Conservation (phyloP, 225 moss, liverwort and hornwort species). For the Climacium dendroides region DNA sequence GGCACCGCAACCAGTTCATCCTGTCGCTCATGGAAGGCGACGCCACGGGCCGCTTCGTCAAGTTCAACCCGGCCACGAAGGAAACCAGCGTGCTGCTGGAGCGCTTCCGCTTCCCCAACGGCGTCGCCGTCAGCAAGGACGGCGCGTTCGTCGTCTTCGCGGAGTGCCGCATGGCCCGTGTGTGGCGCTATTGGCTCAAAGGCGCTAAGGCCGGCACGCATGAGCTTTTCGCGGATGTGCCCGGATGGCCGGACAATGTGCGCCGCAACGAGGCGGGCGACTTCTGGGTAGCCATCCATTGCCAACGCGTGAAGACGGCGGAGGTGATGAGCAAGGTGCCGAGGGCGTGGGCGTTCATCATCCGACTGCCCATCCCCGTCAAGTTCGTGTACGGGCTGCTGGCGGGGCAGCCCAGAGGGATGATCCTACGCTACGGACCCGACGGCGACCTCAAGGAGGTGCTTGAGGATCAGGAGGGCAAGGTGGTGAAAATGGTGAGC, state of each 20-base stretch:
- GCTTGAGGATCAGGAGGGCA: conserved; percentile 59
- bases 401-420: conserved; percentile 41
- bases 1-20: conserved; percentile 63
- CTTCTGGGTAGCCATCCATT: conserved; percentile 84
- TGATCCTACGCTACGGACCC: conserved; percentile 25
- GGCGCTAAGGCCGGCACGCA: conserved; percentile 58
- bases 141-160: conserved; percentile 42
- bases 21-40: conserved; percentile 64
- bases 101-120: conserved; percentile 58
- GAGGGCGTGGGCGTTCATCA: conserved; percentile 12
- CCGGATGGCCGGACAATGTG: conserved; percentile 83
- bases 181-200: conserved; percentile 78
- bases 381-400: conserved; percentile 23
- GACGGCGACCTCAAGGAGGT: conserved; percentile 37
- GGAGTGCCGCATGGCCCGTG: conserved; percentile 58
- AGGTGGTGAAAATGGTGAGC: conserved; percentile 49
- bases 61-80: conserved; percentile 52
- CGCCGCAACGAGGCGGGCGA: conserved; percentile 71
- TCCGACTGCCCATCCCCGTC: conserved; percentile 48
- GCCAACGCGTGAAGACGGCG: conserved; percentile 26
- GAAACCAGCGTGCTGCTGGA: conserved; percentile 41
- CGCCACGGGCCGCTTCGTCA: conserved; percentile 62
- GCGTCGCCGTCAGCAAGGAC: conserved; percentile 77
- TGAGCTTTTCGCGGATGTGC: conserved; percentile 59
- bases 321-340: conserved; percentile 32